Percentiles rank a stretch among this genome's conserved stretches.
These are phyloP conservation scores for Ottelia alismoides DNA, from an alignment of 106 monocot genomes.

Conservation along the genomic window DNA sequence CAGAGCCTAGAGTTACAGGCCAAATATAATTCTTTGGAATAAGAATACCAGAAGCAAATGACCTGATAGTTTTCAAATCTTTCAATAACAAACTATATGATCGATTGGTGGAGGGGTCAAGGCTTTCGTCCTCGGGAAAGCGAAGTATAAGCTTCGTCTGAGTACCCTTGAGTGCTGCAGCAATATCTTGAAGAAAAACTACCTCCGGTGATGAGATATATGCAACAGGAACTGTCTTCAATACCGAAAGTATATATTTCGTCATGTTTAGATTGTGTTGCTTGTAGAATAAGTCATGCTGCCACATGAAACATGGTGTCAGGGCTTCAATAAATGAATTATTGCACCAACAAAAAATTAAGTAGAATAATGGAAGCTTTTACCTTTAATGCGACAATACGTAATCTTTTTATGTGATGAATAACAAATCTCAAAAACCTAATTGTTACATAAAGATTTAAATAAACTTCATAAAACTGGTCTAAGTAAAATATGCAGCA, in stretches of 20 bases:
- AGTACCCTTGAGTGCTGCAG: slow-evolving; percentile 14
- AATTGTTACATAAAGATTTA: too few species aligned
- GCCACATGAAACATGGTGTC: slow-evolving; percentile 6
- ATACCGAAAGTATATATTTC: slow-evolving; percentile 28
- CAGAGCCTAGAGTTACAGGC: slow-evolving; percentile 44
- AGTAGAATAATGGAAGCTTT: too few species aligned
- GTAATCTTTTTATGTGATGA: too few species aligned
- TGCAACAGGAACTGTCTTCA: slow-evolving; percentile 22
- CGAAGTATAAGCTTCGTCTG: slow-evolving; percentile 64
- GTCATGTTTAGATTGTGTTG: slow-evolving; percentile 71
- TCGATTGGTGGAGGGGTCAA: slow-evolving; percentile 55
- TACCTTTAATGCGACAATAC: too few species aligned
- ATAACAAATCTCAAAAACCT: too few species aligned
- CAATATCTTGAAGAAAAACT: slow-evolving; percentile 34
- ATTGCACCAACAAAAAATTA: background rate
- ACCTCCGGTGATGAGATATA: slow-evolving; percentile 81
- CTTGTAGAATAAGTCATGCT: slow-evolving; percentile 75
- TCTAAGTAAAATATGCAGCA: too few species aligned
- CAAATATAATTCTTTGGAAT: slow-evolving; percentile 70
- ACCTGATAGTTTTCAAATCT: slow-evolving; percentile 66
- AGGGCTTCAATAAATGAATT: background rate
- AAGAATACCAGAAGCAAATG: slow-evolving; percentile 77
- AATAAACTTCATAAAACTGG: too few species aligned
- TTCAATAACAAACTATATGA: slow-evolving; percentile 53
- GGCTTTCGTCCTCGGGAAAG: slow-evolving; percentile 29